phyloP scores from a whole-genome alignment of 2,329 filamentous ascomycete genomes.

The Aureobasidium zeae region DNA sequence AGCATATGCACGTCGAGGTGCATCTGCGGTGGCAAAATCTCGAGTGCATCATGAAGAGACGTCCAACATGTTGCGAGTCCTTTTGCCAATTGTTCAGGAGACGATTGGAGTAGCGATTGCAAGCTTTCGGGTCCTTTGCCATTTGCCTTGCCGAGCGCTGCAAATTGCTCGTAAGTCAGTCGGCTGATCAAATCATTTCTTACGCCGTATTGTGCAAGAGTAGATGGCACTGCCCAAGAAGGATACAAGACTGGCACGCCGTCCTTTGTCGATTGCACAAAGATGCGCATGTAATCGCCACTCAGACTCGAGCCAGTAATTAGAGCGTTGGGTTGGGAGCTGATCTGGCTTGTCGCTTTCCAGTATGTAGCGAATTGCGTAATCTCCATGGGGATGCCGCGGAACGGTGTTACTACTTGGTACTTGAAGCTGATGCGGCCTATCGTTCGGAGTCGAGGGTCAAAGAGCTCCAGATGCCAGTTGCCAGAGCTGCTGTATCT shows the following conservation, averaged over 20 bases:
- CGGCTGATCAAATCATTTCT: slow-evolving; percentile 69
- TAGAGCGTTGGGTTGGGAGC: slow-evolving; percentile 74
- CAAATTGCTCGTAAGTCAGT: slow-evolving; percentile 65
- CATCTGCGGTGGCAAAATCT: slow-evolving; percentile 65
- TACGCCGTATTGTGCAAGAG: slow-evolving; percentile 59
- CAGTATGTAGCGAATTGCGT: slow-evolving; percentile 98
- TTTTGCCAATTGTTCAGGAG: slow-evolving; percentile 6
- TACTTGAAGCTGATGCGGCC: slow-evolving; percentile 90
- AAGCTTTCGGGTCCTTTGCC: slow-evolving; percentile 22
- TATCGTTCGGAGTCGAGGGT: slow-evolving; percentile 82
- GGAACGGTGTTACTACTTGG: slow-evolving; percentile 93
- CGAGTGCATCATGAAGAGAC: slow-evolving; percentile 68
- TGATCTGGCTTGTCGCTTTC: slow-evolving; percentile 93
- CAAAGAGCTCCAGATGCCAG: slow-evolving; percentile 83
- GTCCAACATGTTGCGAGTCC: slow-evolving; percentile 52
- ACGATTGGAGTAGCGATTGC: background rate
- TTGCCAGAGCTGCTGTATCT: slow-evolving; percentile 64
- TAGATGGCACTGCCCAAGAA: slow-evolving; percentile 54
- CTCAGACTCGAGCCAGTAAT: slow-evolving; percentile 92
- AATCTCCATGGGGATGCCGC: slow-evolving; percentile 84
- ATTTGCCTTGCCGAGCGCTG: slow-evolving; percentile 33
- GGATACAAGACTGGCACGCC: slow-evolving; percentile 81
- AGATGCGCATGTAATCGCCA: slow-evolving; percentile 87
- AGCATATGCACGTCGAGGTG: slow-evolving; percentile 88
- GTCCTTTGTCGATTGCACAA: slow-evolving; percentile 85